Conservation (phyloP, 345 rosid species). For the Eucalyptus caleyi region DNA sequence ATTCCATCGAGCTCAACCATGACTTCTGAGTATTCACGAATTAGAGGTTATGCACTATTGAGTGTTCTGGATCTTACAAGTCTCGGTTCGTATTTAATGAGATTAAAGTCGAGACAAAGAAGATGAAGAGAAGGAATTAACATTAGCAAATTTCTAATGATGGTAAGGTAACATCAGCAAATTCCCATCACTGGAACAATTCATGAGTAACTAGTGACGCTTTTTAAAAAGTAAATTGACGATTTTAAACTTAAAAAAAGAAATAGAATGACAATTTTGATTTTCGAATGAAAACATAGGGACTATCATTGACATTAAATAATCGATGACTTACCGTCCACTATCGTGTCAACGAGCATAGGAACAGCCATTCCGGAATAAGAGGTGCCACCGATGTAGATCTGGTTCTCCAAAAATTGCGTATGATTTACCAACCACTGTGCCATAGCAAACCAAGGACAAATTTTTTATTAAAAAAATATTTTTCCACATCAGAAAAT, state of each 20-base stretch:
- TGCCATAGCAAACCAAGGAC: not conserved
- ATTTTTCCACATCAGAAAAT: not conserved
- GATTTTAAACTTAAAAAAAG: not conserved
- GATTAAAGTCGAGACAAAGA: not conserved
- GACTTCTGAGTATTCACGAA: not conserved
- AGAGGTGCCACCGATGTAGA: conserved; percentile 11
- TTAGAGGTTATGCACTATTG: not conserved
- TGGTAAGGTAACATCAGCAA: not conserved
- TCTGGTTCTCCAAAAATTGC: not conserved
- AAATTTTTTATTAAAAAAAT: too few species aligned
- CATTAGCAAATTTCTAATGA: not conserved
- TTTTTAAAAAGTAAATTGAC: not conserved
- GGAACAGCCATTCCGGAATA: conserved; percentile 15
- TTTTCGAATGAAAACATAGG: not conserved
- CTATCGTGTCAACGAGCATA: not conserved
- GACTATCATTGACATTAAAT: not conserved
- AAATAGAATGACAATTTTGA: not conserved
- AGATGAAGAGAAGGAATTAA: not conserved
- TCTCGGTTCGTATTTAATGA: not conserved
- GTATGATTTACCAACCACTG: conserved; percentile 12
- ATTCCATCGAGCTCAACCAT: not conserved
- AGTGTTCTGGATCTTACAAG: not conserved
- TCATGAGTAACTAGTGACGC: not conserved
- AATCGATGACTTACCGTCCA: not conserved
- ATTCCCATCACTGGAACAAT: not conserved